These are phyloP conservation scores for Colletotrichum incanum DNA, from an alignment of 2,329 filamentous ascomycete genomes.

Conservation along the genomic window DNA sequence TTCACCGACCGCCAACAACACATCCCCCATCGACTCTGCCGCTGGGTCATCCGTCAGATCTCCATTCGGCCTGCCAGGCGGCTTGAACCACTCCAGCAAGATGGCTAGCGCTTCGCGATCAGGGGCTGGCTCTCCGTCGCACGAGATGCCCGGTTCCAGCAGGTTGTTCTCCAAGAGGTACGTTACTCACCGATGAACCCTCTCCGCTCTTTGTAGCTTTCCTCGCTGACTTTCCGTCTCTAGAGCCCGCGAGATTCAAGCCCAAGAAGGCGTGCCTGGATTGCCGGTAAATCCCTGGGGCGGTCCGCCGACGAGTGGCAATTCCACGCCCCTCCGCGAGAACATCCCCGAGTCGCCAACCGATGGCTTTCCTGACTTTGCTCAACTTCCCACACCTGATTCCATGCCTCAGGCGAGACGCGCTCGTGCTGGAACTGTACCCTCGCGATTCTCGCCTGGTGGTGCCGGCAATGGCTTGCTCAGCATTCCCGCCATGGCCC, in stretches of 20 bases:
- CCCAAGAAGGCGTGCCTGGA: constrained; percentile 87
- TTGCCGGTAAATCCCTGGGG: constrained; percentile 85
- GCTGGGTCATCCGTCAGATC: constrained; percentile 76
- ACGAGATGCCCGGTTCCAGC: constrained; percentile 82
- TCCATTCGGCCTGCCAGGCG: constrained; percentile 79
- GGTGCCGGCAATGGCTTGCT: constrained; percentile 74
- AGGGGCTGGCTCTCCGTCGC: constrained; percentile 95
- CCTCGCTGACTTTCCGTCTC: constrained; percentile 39
- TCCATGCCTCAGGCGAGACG: constrained; percentile 80
- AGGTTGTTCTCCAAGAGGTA: constrained; percentile 95
- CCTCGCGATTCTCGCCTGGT: constrained; percentile 90
- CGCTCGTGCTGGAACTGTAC: constrained; percentile 94
- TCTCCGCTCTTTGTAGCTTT: neutral
- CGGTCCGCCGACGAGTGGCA: constrained; percentile 95
- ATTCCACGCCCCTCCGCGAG: constrained; percentile 95
- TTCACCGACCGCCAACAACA: constrained; percentile 85
- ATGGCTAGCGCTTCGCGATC: constrained; percentile 78
- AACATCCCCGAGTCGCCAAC: constrained; percentile 98
- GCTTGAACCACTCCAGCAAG: constrained; percentile 71
- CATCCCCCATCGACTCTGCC: constrained; percentile 84
- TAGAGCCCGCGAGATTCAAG: constrained; percentile 96
- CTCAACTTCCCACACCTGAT: constrained; percentile 78
- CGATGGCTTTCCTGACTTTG: constrained; percentile 94
- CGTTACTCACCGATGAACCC: constrained; percentile 53
- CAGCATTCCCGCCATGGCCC: constrained; percentile 71